These are phyloP conservation scores for Stellera chamaejasme DNA, from an alignment of 345 rosid genomes.

Conservation along the genomic window DNA sequence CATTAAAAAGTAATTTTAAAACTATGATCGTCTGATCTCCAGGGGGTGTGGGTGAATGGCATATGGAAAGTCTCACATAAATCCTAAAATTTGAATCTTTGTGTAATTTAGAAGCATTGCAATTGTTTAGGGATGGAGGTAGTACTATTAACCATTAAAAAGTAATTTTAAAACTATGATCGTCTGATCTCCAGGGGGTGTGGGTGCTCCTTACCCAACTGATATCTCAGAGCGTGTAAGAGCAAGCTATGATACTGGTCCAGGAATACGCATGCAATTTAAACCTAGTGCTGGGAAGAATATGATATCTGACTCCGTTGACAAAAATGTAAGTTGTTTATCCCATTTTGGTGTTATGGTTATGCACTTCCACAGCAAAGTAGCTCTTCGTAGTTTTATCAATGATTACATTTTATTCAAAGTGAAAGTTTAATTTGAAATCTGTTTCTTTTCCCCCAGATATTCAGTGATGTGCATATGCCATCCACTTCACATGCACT, in stretches of 20 bases:
- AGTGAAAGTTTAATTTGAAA: not conserved
- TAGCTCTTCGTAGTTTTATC: not conserved
- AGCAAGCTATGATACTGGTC: slow-evolving; percentile 34
- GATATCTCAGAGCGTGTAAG: slow-evolving; percentile 40
- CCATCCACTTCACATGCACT: slow-evolving; percentile 50
- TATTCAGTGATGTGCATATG: slow-evolving; percentile 31
- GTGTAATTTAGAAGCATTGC: no score
- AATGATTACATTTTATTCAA: not conserved
- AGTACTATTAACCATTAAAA: no score
- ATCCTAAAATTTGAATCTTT: no score
- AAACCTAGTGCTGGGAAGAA: slow-evolving; percentile 50
- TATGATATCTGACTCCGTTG: slow-evolving; percentile 36
- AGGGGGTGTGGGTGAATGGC: slow-evolving; percentile 37
- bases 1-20: no score
- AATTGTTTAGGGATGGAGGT: no score
- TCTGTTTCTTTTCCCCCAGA: slow-evolving; percentile 23
- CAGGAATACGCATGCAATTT: slow-evolving; percentile 49
- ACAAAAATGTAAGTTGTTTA: slow-evolving; percentile 53
- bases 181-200: slow-evolving; percentile 41
- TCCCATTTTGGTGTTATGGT: not conserved
- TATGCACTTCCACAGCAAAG: slow-evolving; percentile 2
- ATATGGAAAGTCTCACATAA: no score
- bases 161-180: no score
- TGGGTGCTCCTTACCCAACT: slow-evolving; percentile 35
- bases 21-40: slow-evolving; percentile 17